Evolutionary conservation across 345 rosid species (phyloP).

Genomic region (Salix caprea): DNA sequence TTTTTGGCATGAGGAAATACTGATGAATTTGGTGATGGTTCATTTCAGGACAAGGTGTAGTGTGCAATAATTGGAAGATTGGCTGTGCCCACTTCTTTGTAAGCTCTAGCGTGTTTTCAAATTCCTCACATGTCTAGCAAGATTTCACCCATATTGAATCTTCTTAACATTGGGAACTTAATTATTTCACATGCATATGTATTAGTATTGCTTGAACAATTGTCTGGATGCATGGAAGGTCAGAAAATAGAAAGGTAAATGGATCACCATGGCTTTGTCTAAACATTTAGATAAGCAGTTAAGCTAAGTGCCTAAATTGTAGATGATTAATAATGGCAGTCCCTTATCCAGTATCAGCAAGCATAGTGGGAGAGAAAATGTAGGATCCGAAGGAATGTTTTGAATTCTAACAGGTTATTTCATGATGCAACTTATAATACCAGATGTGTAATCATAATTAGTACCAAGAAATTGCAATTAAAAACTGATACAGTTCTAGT

Average conservation of each 20-base stretch:
- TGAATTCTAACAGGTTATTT: too few species aligned
- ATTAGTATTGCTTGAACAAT: background rate
- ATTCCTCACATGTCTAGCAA: background rate
- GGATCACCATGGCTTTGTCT: background rate
- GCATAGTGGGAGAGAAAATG: too few species aligned
- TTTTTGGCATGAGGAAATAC: background rate
- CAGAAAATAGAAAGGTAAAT: background rate
- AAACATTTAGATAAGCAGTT: background rate
- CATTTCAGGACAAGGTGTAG: background rate
- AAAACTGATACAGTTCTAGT: too few species aligned
- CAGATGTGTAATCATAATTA: too few species aligned
- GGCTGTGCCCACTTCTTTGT: background rate
- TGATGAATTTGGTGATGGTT: background rate
- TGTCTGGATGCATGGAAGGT: background rate
- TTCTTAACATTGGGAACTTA: background rate
- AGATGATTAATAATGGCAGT: too few species aligned
- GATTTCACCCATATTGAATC: background rate
- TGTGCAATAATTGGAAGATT: background rate
- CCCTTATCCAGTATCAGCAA: too few species aligned
- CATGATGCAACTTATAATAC: too few species aligned
- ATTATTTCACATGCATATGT: background rate
- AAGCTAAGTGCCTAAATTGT: too few species aligned
- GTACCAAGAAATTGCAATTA: too few species aligned
- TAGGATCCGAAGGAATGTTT: too few species aligned
- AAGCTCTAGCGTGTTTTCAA: background rate